phyloP scores from a whole-genome alignment of 2,329 filamentous ascomycete species.

The Rhytidhysteron rufulum region DNA sequence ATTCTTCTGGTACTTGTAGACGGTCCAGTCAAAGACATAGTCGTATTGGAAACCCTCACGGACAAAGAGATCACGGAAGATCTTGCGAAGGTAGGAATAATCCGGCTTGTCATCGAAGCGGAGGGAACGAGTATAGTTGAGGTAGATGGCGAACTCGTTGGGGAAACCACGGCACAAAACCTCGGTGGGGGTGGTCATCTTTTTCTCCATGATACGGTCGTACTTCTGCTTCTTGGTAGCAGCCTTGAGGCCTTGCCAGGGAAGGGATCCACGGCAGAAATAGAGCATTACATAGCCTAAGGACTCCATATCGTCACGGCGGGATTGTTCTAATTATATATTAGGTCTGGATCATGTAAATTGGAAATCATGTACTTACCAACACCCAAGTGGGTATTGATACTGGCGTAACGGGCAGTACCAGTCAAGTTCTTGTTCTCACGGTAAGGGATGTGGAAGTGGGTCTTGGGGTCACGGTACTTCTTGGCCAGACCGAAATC shows the following conservation, averaged over 20 bases:
- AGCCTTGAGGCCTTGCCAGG: slow-evolving; percentile 98
- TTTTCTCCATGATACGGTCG: slow-evolving; percentile 99
- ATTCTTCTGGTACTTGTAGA: slow-evolving; percentile 99
- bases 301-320: slow-evolving; percentile 98
- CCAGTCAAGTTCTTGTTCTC: slow-evolving; percentile 99
- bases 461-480: slow-evolving; percentile 98
- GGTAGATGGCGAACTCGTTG: slow-evolving; percentile 98
- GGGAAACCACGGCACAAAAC: slow-evolving; percentile 98
- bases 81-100: slow-evolving; percentile 99
- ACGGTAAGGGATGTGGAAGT: slow-evolving; percentile 99
- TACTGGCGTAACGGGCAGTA: slow-evolving; percentile 96
- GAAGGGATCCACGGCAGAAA: slow-evolving; percentile 97
- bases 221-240: slow-evolving; percentile 99
- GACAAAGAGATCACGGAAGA: slow-evolving; percentile 99
- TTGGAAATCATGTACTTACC: slow-evolving; percentile 50
- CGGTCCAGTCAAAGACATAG: slow-evolving; percentile 99
- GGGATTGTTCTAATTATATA: slow-evolving; percentile 78
- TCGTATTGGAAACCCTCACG: slow-evolving; percentile 99
- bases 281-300: slow-evolving; percentile 99
- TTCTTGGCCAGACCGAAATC: slow-evolving; percentile 99
- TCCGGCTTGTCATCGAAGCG: slow-evolving; percentile 99
- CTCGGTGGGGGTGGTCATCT: slow-evolving; percentile 99
- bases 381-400: slow-evolving; percentile 97
- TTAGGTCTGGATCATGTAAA: slow-evolving; percentile 6
- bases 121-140: slow-evolving; percentile 98